Percentiles rank a stretch among this genome's conserved stretches.
Conservation (phyloP, 306 rosid species). For the Glycine tomentella region DNA sequence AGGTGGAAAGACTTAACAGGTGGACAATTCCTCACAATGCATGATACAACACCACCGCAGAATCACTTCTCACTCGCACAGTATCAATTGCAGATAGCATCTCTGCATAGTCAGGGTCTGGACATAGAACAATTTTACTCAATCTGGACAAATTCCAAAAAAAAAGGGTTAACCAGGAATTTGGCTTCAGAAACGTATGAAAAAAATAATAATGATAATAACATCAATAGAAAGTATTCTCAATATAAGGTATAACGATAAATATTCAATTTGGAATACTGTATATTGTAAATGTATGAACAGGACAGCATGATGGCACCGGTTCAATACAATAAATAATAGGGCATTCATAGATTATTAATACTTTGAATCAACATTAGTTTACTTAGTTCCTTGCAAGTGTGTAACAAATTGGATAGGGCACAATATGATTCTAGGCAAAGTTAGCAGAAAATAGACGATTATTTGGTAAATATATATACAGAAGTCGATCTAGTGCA, state of each 20-base stretch:
- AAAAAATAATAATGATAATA: background rate
- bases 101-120: slow-evolving; percentile 94
- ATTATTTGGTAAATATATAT: background rate
- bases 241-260: slow-evolving; percentile 8
- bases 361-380: background rate
- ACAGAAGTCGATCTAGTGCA: too few species aligned
- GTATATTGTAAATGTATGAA: slow-evolving; percentile 20
- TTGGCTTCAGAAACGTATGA: slow-evolving; percentile 40
- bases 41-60: slow-evolving; percentile 93
- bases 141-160: slow-evolving; percentile 58
- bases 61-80: slow-evolving; percentile 86
- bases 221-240: slow-evolving; percentile 19
- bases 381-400: background rate
- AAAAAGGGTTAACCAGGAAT: slow-evolving; percentile 33
- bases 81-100: slow-evolving; percentile 91
- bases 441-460: slow-evolving; percentile 11
- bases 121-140: slow-evolving; percentile 97
- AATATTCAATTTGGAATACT: slow-evolving; percentile 26
- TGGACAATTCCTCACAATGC: slow-evolving; percentile 91
- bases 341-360: slow-evolving; percentile 27
- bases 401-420: slow-evolving; percentile 1
- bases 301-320: background rate
- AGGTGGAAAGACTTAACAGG: slow-evolving; percentile 66
- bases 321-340: background rate
- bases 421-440: background rate